A percentile compares a stretch with the other conserved stretches of the same genome.
Conservation (phyloP, 2,329 filamentous ascomycete genomes). For the Fusarium chlamydosporum region DNA sequence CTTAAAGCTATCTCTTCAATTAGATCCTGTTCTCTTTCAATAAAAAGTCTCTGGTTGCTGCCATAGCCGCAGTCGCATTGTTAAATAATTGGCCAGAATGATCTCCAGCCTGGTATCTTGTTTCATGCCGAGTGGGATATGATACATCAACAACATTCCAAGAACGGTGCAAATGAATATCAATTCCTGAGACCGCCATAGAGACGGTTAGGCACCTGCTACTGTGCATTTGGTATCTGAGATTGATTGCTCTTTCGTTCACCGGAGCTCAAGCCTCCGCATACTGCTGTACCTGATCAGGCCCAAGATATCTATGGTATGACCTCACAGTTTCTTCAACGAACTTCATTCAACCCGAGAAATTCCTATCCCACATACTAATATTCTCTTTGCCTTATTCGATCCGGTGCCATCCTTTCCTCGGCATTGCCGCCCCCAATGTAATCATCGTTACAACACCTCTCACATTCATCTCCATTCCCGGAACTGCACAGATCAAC, state of each 20-base stretch:
- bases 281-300: neutral
- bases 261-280: neutral
- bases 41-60: no score
- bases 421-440: neutral
- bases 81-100: no score
- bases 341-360: neutral
- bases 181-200: neutral
- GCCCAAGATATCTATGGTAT: neutral
- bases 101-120: no score
- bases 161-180: neutral
- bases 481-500: slow-evolving; percentile 7
- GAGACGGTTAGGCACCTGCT: no score
- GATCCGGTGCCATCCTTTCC: neutral
- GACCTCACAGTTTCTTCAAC: neutral
- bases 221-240: neutral
- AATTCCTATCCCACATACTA: neutral
- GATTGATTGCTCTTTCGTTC: neutral
- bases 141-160: neutral
- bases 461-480: neutral
- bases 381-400: neutral
- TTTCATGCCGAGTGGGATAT: neutral
- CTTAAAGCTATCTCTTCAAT: no score
- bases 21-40: no score
- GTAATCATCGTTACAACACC: neutral
- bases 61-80: no score